Evolutionary conservation across 805 yeast species (phyloP), one percentile per base, ranked within the genome.

Genomic region (Ascoidea tarda): DNA sequence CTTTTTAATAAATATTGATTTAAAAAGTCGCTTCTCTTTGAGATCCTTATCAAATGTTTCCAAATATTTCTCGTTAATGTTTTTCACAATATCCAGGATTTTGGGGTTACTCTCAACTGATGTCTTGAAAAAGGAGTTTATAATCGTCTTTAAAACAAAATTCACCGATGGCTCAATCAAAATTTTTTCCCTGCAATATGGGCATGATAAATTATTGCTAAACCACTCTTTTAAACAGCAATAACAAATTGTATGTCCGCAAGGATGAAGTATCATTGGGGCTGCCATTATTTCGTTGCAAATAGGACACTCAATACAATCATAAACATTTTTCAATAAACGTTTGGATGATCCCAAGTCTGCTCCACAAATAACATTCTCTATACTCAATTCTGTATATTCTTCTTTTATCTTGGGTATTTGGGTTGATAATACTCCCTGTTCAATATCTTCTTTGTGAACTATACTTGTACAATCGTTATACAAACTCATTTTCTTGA

Each of bases 181-280:
- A 12, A 51, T 10, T n/a, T n/a, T 46, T 28, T 14, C 44, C 4
- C 51, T 46, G 31, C 54, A 52, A 6, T 33, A 6, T 16, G 54
- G 54, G 33, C 54, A 52, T 8, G 33, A 46, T 6, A 8, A 10
- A 46, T 49, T 45, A 12, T 28, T 32, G 10, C 12, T 31, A 21
- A 52, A 46, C 54, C 54, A 52, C 4, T 49, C 42, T 33, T 49
- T 52, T 16, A 52, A 33, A 49, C 54, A 52, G 10, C 32, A 32
- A 38, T 52, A 52, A 28, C 54, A 52, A 5, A 28, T 5, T 4
- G 45, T 6, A 47, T 52, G 54, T 6, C 54, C 54, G 33, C 54
- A 52, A 14, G 46, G 47, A 6, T 46, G 42, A 10, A 38, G 14
- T 33, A 8, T 52, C 46, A 49, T 49, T 21, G 54, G 54, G 4